Evolutionary conservation across 371 early-diverging fungal genomes (phyloP).

Genomic region (Capillidium rhysosporum): DNA sequence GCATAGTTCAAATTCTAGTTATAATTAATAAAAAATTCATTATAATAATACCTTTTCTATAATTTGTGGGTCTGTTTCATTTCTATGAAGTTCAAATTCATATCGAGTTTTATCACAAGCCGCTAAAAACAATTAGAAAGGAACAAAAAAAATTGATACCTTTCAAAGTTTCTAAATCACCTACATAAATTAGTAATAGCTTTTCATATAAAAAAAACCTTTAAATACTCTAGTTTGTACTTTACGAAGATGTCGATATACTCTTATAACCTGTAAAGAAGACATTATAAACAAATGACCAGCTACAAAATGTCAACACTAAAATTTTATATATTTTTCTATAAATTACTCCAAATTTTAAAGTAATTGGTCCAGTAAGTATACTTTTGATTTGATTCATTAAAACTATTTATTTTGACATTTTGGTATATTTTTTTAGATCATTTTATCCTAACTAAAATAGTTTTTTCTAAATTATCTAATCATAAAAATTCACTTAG

Average conservation of each 20-base stretch:
- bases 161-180: neutral
- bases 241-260: neutral
- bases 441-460: too few relatives aligned
- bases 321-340: too few relatives aligned
- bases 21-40: neutral
- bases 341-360: too few relatives aligned
- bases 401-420: too few relatives aligned
- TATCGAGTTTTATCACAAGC: neutral
- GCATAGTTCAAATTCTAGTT: neutral
- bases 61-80: neutral
- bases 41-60: conserved; percentile 2
- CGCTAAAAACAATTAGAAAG: neutral
- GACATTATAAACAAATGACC: too few relatives aligned
- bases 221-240: neutral
- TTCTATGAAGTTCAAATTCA: conserved; percentile 2
- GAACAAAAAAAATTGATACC: neutral
- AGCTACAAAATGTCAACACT: too few relatives aligned
- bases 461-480: too few relatives aligned
- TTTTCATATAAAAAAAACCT: neutral
- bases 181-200: neutral
- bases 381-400: too few relatives aligned
- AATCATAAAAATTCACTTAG: too few relatives aligned
- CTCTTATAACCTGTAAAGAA: neutral
- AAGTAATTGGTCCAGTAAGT: too few relatives aligned
- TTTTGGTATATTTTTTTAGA: too few relatives aligned